Percentiles rank a stretch among this genome's conserved stretches.
phyloP scores from a whole-genome alignment of 495 filamentous ascomycete genomes.

The Podospora pseudocomata region DNA sequence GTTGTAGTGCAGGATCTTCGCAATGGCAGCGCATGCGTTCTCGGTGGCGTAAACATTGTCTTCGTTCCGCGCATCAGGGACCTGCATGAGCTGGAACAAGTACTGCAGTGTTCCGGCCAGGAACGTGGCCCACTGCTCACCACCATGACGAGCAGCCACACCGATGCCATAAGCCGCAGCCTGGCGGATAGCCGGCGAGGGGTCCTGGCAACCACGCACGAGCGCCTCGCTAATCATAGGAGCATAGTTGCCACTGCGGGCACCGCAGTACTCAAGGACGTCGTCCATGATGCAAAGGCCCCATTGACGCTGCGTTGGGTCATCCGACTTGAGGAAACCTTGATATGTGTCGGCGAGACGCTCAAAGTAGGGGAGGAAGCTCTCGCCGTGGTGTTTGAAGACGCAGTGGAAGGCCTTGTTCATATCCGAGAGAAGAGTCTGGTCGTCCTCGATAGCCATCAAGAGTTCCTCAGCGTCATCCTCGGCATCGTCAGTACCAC shows the following conservation, averaged over 20 bases:
- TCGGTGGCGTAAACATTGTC: slow-evolving; percentile 96
- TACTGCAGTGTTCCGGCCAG: slow-evolving; percentile 70
- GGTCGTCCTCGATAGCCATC: slow-evolving; percentile 95
- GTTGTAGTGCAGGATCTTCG: slow-evolving; percentile 93
- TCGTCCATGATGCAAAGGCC: slow-evolving; percentile 98
- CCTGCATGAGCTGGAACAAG: slow-evolving; percentile 77
- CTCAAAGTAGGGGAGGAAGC: slow-evolving; percentile 86
- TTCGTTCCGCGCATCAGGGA: slow-evolving; percentile 76
- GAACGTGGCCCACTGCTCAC: slow-evolving; percentile 77
- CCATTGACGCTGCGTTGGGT: slow-evolving; percentile 96
- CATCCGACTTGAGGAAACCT: slow-evolving; percentile 73
- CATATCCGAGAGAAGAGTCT: slow-evolving; percentile 96
- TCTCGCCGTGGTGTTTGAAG: slow-evolving; percentile 86
- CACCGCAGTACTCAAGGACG: slow-evolving; percentile 92
- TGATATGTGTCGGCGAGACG: slow-evolving; percentile 79
- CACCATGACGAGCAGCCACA: slow-evolving; percentile 91
- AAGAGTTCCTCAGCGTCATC: slow-evolving; percentile 69
- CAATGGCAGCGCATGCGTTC: slow-evolving; percentile 94
- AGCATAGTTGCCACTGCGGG: slow-evolving; percentile 76
- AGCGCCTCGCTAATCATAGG: slow-evolving; percentile 81
- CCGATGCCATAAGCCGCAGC: slow-evolving; percentile 95
- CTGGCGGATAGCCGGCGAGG: slow-evolving; percentile 87
- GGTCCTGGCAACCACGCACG: slow-evolving; percentile 74
- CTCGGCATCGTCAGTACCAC: slow-evolving; percentile 56
- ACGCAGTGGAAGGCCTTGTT: slow-evolving; percentile 99